These are phyloP conservation scores for Penicillium brasilianum DNA, from an alignment of 2,329 filamentous ascomycete species.

Conservation along the genomic window DNA sequence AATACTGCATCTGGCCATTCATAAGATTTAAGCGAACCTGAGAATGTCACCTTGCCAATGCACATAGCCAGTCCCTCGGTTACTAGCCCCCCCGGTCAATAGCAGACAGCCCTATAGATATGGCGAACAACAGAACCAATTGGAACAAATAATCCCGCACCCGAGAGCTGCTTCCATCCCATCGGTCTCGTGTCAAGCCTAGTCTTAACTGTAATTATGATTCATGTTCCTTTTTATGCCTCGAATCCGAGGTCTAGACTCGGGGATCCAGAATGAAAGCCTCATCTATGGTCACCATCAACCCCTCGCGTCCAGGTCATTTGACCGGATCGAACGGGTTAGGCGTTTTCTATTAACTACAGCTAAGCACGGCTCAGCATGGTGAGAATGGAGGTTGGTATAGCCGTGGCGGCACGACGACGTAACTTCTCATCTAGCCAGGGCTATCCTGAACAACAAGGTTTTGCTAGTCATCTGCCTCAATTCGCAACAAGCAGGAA, in stretches of 20 bases:
- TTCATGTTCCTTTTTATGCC: neutral
- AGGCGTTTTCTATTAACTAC: neutral
- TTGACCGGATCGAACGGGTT: neutral
- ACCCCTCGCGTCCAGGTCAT: neutral
- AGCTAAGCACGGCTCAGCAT: neutral
- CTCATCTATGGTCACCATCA: neutral
- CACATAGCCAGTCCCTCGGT: neutral
- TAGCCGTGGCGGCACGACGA: neutral
- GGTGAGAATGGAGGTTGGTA: neutral
- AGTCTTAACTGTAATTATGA: neutral
- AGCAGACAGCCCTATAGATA: neutral
- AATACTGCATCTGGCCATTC: neutral
- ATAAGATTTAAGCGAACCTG: neutral
- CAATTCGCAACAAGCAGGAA: neutral
- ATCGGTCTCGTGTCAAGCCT: neutral
- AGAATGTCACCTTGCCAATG: constrained; percentile 4
- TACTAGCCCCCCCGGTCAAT: neutral
- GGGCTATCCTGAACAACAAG: neutral
- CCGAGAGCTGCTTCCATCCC: neutral
- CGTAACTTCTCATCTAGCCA: neutral
- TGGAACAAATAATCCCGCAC: neutral
- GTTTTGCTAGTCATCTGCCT: too few relatives aligned
- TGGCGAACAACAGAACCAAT: neutral
- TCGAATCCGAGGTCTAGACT: neutral
- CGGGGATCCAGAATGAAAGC: neutral